Evolutionary conservation across 768 basidiomycete genomes (phyloP).

Genomic region (Lactarius hatsudake): DNA sequence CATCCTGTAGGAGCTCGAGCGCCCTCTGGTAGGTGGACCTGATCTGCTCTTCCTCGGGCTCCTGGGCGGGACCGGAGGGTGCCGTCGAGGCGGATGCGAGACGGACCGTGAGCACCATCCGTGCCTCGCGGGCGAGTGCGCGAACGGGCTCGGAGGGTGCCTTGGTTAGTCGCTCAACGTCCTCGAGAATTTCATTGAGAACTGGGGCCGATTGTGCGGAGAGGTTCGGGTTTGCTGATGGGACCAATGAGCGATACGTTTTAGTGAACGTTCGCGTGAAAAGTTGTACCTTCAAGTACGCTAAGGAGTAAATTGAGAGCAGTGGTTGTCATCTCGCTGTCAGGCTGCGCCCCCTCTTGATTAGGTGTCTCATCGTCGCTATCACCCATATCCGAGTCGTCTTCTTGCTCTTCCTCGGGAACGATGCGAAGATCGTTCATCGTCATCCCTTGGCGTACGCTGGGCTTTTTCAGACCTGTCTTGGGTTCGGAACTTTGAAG

Average conservation of each 20-base stretch:
- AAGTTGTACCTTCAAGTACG: slow-evolving; percentile 70
- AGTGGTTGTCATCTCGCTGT: slow-evolving; percentile 71
- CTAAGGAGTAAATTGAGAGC: slow-evolving; percentile 79
- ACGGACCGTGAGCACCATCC: slow-evolving; percentile 81
- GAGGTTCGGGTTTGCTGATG: slow-evolving; percentile 51
- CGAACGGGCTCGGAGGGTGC: slow-evolving; percentile 49
- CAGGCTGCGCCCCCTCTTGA: slow-evolving; percentile 37
- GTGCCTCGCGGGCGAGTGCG: slow-evolving; percentile 69
- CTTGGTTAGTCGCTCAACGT: slow-evolving; percentile 56
- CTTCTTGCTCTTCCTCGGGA: slow-evolving; percentile 34
- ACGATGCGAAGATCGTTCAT: slow-evolving; percentile 41
- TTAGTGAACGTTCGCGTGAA: neutral
- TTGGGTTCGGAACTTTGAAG: slow-evolving; percentile 17
- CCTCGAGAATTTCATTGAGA: slow-evolving; percentile 66
- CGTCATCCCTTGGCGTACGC: slow-evolving; percentile 30
- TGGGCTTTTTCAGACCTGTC: neutral
- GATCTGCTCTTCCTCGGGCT: slow-evolving; percentile 43
- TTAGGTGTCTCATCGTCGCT: slow-evolving; percentile 53
- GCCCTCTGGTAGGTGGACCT: slow-evolving; percentile 72
- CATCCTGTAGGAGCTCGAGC: slow-evolving; percentile 84
- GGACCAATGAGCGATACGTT: neutral
- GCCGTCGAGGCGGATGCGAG: slow-evolving; percentile 55
- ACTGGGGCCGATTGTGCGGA: slow-evolving; percentile 60
- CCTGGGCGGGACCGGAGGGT: slow-evolving; percentile 36
- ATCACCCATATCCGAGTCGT: slow-evolving; percentile 36